Evolutionary conservation across 352 stramenopile species (phyloP), one percentile per base, ranked within the genome.

Genomic region (Aphanomyces astaci): DNA sequence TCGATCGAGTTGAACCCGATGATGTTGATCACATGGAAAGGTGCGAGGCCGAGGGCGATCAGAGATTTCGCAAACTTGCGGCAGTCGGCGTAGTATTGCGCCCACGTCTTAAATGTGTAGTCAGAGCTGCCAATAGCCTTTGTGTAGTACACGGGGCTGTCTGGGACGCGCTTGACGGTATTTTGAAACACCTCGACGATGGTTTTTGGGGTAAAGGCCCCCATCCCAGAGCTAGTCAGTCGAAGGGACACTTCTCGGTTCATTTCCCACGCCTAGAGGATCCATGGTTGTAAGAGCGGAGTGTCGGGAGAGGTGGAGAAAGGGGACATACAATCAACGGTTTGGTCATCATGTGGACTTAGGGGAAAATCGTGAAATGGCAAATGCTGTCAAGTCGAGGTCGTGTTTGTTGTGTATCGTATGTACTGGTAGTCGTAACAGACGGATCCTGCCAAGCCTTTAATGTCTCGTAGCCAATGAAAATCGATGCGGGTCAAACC

Each of bases 201-300:
- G 13, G 86, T 90, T 19, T 77, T 78, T 24, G 84, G 75, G 53
- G 72, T 56, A 9, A 75, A 51, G 7, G 80, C 75, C 9, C 73
- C 82, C n/a, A 73, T 33, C 36, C 82, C 86, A 2, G 76, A 76
- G 51, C 84, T 77, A 33, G 73, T 77, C 72, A 85, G 73, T 71
- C 84, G 84, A 57, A 94, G 69, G 71, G 89, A 79, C 27, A 94
- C 84, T 71, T 94, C 84, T 25, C 87, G 84, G n/a, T 94, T 74
- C 62, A 90, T 89, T 46, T 92, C 90, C 86, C 84, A 94, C 55
- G 86, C 48, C n/a, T n/a, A n/a, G n/a, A n/a, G n/a, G n/a, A n/a
- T n/a, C n/a, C n/a, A n/a, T n/a, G n/a, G n/a, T n/a, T n/a, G n/a
- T n/a, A n/a, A n/a, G n/a, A n/a, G n/a, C n/a, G n/a, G n/a, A n/a